Evolutionary conservation across 305 asterid species (phyloP), one percentile per base, ranked within the genome.

Genomic region (Rubia peregrina): DNA sequence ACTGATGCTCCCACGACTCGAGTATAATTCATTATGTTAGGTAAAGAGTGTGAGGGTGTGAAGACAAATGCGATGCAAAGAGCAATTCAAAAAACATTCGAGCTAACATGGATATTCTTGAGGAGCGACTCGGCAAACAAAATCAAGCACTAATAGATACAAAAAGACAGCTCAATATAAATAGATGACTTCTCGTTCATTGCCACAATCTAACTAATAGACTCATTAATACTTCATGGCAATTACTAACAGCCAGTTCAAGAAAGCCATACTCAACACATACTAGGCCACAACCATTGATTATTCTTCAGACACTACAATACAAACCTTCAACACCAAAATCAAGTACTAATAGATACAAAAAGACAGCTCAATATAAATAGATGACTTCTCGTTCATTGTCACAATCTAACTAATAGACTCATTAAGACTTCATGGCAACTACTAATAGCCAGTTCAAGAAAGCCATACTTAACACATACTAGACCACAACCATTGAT

Each of bases 251-350:
- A 61, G 73, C 61, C 48, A 42, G 65, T 41, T 44, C 59, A 72
- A 62, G 53, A 71, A 68, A 67, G 81, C 78, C 80, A 81, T 72
- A 79, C 76, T 69, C 69, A 60, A 48, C 48, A 63, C 71, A 42
- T 68, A 49, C 46, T 70, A 57, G 42, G 71, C 78, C 71, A 42
- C 13, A 65, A 53, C 69, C 64, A 67, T 44, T 71, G 51, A 75
- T 62, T 69, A 72, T 73, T 66, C 65, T 57, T 68, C 77, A 66
- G 64, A 44, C 22, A 82, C 49, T 38, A 63, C 68, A 82, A 65
- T 86, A 88, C 95, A 86, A 69, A 80, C 79, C 63, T 76, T 66
- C 55, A 48, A 72, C 66, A 26, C 2, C 8, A 61, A 12, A 6
- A 62, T 7, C 13, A 13, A 41, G 30, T 12, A 64, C 0, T 4